Conservation (phyloP, 2,329 filamentous ascomycete species). For the Trichoderma pleuroti region DNA sequence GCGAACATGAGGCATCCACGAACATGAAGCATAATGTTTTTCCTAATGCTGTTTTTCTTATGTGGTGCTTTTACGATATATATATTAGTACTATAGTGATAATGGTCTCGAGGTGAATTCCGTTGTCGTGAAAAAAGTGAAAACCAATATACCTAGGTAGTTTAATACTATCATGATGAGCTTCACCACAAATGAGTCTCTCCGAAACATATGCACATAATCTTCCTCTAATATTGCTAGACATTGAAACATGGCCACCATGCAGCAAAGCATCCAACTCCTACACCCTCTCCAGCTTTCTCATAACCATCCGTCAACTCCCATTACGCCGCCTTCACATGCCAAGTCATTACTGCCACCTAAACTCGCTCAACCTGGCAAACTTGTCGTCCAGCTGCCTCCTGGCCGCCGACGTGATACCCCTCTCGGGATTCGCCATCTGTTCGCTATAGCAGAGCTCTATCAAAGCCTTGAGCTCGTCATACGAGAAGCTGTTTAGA, state of each 20-base stretch:
- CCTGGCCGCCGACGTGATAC: slow-evolving; percentile 63
- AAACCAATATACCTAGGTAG: no score
- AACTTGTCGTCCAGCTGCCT: slow-evolving; percentile 68
- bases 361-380: slow-evolving; percentile 65
- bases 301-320: not conserved
- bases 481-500: slow-evolving; percentile 55
- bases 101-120: not conserved
- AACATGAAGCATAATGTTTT: slow-evolving; percentile 19
- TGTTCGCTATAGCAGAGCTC: slow-evolving; percentile 68
- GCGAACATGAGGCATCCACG: slow-evolving; percentile 46
- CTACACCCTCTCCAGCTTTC: not conserved
- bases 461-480: slow-evolving; percentile 62
- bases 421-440: slow-evolving; percentile 62
- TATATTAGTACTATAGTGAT: not conserved
- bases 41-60: not conserved
- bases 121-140: not conserved
- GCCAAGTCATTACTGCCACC: slow-evolving; percentile 52
- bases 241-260: not conserved
- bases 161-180: not conserved
- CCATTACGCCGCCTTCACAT: slow-evolving; percentile 1
- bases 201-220: not conserved
- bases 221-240: not conserved
- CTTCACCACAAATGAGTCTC: not conserved
- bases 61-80: not conserved
- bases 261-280: not conserved